Evolutionary conservation across 148 eudicot genomes (phyloP).

Genomic region (Linanthus parryae): DNA sequence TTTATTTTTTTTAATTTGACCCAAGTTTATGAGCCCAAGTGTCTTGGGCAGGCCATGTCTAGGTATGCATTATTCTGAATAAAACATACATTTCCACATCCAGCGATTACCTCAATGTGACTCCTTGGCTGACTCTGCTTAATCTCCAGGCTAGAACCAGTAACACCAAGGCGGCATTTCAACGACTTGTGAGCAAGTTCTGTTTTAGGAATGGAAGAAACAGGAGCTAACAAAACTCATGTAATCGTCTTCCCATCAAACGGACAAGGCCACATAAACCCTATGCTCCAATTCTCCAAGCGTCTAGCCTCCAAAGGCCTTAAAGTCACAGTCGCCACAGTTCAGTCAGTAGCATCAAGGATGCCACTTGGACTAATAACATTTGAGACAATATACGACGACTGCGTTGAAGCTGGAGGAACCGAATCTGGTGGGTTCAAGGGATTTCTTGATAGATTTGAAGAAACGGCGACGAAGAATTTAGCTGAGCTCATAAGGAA

Average conservation of each 20-base stretch:
- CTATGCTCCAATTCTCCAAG: conserved; percentile 44
- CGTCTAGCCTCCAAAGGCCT: conserved; percentile 35
- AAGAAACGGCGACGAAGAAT: neutral
- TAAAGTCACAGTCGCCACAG: conserved; percentile 35
- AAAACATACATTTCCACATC: no score
- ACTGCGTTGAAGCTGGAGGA: conserved; percentile 4
- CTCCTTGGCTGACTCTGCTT: no score
- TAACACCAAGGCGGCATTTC: no score
- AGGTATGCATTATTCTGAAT: no score
- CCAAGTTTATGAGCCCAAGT: no score
- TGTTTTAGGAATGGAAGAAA: no score
- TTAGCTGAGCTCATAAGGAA: conserved; percentile 3
- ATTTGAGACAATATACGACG: conserved; percentile 4
- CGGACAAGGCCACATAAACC: conserved; percentile 63
- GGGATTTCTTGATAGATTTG: conserved; percentile 6
- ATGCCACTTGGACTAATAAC: neutral
- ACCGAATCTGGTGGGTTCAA: neutral
- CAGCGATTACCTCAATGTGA: no score
- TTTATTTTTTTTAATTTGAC: no score
- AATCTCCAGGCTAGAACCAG: no score
- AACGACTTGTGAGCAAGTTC: no score
- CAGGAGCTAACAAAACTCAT: conserved; percentile 9
- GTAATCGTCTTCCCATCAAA: conserved; percentile 40
- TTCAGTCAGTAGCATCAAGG: neutral
- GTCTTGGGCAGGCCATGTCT: no score